Percentiles rank a stretch among this genome's conserved stretches.
These are phyloP conservation scores for Coemansia sp. DNA, from an alignment of 192 early-diverging fungal genomes.

Conservation along the genomic window DNA sequence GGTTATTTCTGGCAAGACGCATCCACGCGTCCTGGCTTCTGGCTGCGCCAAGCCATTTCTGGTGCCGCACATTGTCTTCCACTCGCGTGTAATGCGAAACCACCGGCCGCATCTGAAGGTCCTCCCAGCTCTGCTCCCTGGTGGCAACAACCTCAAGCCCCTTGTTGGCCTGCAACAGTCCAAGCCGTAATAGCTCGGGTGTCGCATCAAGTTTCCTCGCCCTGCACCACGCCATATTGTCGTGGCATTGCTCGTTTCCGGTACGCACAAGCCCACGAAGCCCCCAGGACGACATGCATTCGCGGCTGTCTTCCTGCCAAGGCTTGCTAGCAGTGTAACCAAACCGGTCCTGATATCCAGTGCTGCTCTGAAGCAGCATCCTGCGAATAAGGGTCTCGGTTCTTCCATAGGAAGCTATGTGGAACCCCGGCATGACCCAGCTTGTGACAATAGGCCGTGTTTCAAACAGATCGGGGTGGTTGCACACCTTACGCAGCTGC, in stretches of 20 bases:
- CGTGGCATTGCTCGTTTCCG: neutral
- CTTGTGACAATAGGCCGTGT: slow-evolving; percentile 63
- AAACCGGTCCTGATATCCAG: neutral
- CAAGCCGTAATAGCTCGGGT: slow-evolving; percentile 13
- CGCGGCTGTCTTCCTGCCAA: slow-evolving; percentile 3
- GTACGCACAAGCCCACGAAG: slow-evolving; percentile 22
- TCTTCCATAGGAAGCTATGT: slow-evolving; percentile 59
- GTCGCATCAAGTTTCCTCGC: slow-evolving; percentile 26
- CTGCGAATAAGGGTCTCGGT: slow-evolving; percentile 62
- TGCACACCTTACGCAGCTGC: slow-evolving; percentile 94
- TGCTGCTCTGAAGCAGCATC: slow-evolving; percentile 9
- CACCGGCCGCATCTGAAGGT: slow-evolving; percentile 32
- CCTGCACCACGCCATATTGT: slow-evolving; percentile 7
- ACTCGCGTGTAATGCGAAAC: slow-evolving; percentile 10
- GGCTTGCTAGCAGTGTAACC: neutral
- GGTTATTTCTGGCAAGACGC: slow-evolving; percentile 24
- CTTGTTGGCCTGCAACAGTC: slow-evolving; percentile 8
- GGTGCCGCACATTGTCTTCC: slow-evolving; percentile 1
- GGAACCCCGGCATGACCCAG: slow-evolving; percentile 65
- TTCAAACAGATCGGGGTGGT: slow-evolving; percentile 93
- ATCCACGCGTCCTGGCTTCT: slow-evolving; percentile 26
- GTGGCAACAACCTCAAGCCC: slow-evolving; percentile 17
- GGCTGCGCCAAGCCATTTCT: neutral
- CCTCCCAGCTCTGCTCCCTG: slow-evolving; percentile 18
- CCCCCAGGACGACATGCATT: slow-evolving; percentile 9